Percentiles rank a stretch among this genome's conserved stretches.
phyloP scores from a whole-genome alignment of 2,329 filamentous ascomycete species.

The Pestalotiopsis sp. region DNA sequence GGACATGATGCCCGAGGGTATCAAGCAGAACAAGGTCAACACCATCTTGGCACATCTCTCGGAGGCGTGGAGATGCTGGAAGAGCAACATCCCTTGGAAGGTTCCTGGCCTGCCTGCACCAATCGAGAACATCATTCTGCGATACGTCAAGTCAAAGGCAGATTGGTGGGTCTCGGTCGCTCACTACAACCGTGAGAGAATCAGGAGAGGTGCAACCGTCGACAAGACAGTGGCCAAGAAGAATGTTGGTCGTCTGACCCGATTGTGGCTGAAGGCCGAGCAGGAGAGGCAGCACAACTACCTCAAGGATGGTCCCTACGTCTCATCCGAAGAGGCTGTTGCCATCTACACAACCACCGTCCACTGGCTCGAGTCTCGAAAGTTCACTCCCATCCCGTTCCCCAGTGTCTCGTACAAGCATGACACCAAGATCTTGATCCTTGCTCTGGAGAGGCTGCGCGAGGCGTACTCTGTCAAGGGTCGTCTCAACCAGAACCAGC shows the following conservation, averaged over 20 bases:
- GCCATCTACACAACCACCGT: slow-evolving; percentile 99
- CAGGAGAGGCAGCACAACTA: slow-evolving; percentile 99
- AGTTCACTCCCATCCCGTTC: slow-evolving; percentile 98
- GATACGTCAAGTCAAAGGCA: slow-evolving; percentile 98
- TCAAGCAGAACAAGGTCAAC: slow-evolving; percentile 99
- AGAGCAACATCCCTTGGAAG: slow-evolving; percentile 99
- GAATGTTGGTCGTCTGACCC: slow-evolving; percentile 91
- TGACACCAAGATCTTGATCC: slow-evolving; percentile 96
- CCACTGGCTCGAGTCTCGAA: slow-evolving; percentile 97
- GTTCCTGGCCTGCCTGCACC: slow-evolving; percentile 94
- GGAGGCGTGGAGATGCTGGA: slow-evolving; percentile 99
- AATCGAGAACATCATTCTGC: slow-evolving; percentile 97
- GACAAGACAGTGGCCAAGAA: slow-evolving; percentile 99
- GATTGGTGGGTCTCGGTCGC: slow-evolving; percentile 99
- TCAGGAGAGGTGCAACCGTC: slow-evolving; percentile 92
- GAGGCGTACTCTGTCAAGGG: slow-evolving; percentile 99
- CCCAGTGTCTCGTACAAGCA: slow-evolving; percentile 99
- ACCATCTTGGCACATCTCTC: slow-evolving; percentile 96
- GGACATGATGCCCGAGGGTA: slow-evolving; percentile 99
- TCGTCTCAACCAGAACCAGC: slow-evolving; percentile 93
- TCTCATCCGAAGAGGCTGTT: slow-evolving; percentile 96
- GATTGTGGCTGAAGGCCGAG: slow-evolving; percentile 96
- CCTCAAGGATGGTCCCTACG: slow-evolving; percentile 98
- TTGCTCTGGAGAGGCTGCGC: slow-evolving; percentile 88
- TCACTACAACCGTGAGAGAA: slow-evolving; percentile 97